phyloP scores from a whole-genome alignment of 768 basidiomycete genomes.

The Lactifluus subvellereus region DNA sequence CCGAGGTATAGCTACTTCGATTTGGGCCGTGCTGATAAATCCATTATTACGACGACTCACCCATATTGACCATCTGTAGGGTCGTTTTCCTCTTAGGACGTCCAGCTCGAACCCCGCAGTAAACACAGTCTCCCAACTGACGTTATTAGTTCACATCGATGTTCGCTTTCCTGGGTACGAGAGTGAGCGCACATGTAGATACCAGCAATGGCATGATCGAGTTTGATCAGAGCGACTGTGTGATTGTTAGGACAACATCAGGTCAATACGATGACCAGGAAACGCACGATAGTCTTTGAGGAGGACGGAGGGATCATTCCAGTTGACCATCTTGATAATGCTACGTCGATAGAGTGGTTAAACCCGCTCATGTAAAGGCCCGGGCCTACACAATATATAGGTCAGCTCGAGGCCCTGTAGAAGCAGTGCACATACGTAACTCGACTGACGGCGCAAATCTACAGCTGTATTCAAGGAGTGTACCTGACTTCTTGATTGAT shows the following conservation, averaged over 20 bases:
- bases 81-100: not conserved
- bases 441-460: too few relatives aligned
- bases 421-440: too few relatives aligned
- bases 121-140: not conserved
- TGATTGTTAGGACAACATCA: not conserved
- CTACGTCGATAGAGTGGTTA: too few relatives aligned
- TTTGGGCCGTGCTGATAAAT: not conserved
- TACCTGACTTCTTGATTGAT: too few relatives aligned
- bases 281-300: slow-evolving; percentile 6
- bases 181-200: slow-evolving; percentile 2
- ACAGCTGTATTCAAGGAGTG: too few relatives aligned
- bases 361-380: too few relatives aligned
- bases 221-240: not conserved
- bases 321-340: slow-evolving; percentile 13
- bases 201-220: slow-evolving; percentile 1
- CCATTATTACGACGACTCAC: not conserved
- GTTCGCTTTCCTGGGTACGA: not conserved
- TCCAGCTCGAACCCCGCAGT: not conserved
- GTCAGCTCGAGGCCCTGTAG: too few relatives aligned
- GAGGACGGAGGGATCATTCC: slow-evolving; percentile 1
- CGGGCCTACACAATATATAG: too few relatives aligned
- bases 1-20: not conserved
- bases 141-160: not conserved
- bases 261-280: too few relatives aligned
- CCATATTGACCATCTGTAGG: not conserved